Evolutionary conservation across 2,329 filamentous ascomycete genomes (phyloP), one percentile per base, ranked within the genome.

Genomic region (Endocalyx cinctus): DNA sequence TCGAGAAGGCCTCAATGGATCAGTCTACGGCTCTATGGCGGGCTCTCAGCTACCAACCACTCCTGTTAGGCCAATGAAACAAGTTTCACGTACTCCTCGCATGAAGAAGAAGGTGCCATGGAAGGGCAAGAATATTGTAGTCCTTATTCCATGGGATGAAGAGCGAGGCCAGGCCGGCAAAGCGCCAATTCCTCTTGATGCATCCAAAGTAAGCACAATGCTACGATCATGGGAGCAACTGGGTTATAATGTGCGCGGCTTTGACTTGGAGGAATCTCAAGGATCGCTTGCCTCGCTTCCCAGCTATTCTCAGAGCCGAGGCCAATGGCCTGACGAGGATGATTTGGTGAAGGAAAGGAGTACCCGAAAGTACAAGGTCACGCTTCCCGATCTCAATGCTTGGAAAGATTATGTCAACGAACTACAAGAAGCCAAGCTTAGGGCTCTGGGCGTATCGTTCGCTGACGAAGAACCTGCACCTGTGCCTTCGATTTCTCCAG

Each of bases 351-450:
- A 62, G 31, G 80, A 85, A 47, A 70, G 76, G 29, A 59, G 66
- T 12, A 55, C 69, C 28, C 60, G 63, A 5, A 58, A 58, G n/a
- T 82, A 69, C 52, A 70, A 67, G 34, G 81, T 92, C 22, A 71
- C 72, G 16, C 69, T 92, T 39, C 84, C 86, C 2, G 82, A 87
- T 51, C 63, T 83, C 42, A 79, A 81, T 55, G 69, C 73, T 1
- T 79, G 75, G 75, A 83, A 87, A 51, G 70, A 79, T 17, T 95
- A 97, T 58, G 84, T 89, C 38, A 76, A 84, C 34, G 82, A 84
- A 46, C 67, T 97, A 22, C 80, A 86, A 47, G 92, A 98, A 64
- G 87, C 90, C 40, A 98, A 96, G 63, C 70, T 98, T 33, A 81
- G 88, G 41, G 89, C 90, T 31, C 72, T 98, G 35, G 92, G 92